Evolutionary conservation across 176 grass and related monocot genomes (phyloP), one percentile per base, ranked within the genome.

Genomic region (Elymus sibiricus): DNA sequence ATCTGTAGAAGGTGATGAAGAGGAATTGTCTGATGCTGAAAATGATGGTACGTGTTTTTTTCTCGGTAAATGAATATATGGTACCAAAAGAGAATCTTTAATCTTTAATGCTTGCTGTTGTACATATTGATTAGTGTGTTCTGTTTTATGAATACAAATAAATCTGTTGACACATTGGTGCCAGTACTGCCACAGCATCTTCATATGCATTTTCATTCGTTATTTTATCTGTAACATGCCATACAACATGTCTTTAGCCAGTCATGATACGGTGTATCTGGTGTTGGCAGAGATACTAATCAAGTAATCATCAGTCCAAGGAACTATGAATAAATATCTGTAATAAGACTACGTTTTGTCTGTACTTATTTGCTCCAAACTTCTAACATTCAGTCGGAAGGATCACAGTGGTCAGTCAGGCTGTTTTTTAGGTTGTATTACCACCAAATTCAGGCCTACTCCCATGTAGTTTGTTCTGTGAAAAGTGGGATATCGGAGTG

Each of bases 1-100:
- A 42, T 87, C 90, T 83, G 77, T 22, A 40, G 92, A 94, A 87
- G 85, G 81, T 28, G 94, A 90, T 2, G 93, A 95, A 84, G 97
- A 94, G 31, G 77, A 91, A 83, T 81, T 84, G 78, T 94, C 94
- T 70, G 97, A 97, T 84, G 49, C 88, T 64, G 97, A 99, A 88
- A 83, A 91, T 86, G 81, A 88, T 88, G 94, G 95, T 98, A 65
- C 1, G 65, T 83, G 25, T 64, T 89, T 80, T 76, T 84, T 71
- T 59, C 53, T 59, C 7, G 3, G 14, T 7, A 43, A 51, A 78
- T 29, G 21, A 40, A 38, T 75, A 55, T 38, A 22, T 58, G 22
- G 17, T 22, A 58, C 19, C 49, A 17, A 58, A 58, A 58, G 55
- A 58, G 21, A 58, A 58, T 58, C 55, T 58, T 56, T 21, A 56